phyloP scores from a whole-genome alignment of 305 asterid genomes.

The Ilex paraguariensis region DNA sequence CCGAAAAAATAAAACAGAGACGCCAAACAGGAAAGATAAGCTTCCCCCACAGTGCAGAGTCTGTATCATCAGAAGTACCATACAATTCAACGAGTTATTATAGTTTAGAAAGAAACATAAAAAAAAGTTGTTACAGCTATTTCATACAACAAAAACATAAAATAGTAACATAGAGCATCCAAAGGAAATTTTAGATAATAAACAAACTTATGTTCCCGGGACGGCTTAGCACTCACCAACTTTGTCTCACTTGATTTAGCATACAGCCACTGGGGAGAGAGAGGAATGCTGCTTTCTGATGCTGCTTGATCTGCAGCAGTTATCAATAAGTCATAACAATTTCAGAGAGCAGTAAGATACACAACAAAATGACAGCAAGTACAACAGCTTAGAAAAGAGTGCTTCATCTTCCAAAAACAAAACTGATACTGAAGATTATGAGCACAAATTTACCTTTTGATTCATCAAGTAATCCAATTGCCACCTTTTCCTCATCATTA shows the following conservation, averaged over 20 bases:
- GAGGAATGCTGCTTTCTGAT: slow-evolving; percentile 75
- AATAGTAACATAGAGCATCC: too few relatives aligned
- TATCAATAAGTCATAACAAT: slow-evolving; percentile 5
- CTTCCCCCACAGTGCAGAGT: too few relatives aligned
- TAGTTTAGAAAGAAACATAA: too few relatives aligned
- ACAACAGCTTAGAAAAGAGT: neutral
- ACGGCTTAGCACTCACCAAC: slow-evolving; percentile 35
- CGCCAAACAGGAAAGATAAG: too few relatives aligned
- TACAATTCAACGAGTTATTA: too few relatives aligned
- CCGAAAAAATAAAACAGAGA: too few relatives aligned
- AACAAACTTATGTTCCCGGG: slow-evolving; percentile 1
- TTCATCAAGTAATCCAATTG: slow-evolving; percentile 61
- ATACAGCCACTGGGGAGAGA: slow-evolving; percentile 98
- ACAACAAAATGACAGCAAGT: neutral
- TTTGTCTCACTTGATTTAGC: slow-evolving; percentile 78
- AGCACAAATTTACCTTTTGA: slow-evolving; percentile 52
- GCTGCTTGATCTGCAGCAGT: slow-evolving; percentile 60
- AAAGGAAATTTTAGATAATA: too few relatives aligned
- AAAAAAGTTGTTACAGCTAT: too few relatives aligned
- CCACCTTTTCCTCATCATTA: slow-evolving; percentile 66
- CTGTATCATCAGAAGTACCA: too few relatives aligned
- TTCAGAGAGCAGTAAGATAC: slow-evolving; percentile 2
- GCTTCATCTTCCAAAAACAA: neutral
- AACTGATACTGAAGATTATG: slow-evolving; percentile 4
- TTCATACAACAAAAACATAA: too few relatives aligned